Percentiles rank a stretch among this genome's conserved stretches.
Conservation (phyloP, 768 basidiomycete genomes). For the Phylloporus sp. region DNA sequence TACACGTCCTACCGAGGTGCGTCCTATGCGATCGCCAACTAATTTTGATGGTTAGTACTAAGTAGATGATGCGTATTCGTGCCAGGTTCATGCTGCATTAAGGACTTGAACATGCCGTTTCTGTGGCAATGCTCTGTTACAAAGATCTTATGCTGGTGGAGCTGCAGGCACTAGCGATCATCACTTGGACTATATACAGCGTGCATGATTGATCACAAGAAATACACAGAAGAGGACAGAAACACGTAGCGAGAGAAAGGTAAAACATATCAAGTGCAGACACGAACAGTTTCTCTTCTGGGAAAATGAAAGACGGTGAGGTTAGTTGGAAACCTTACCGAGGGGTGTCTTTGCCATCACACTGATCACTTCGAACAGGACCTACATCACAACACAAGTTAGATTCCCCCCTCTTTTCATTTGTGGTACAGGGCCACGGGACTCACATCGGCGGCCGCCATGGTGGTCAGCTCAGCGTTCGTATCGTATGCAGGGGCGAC, state of each 20-base stretch:
- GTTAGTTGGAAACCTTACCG: slow-evolving; percentile 46
- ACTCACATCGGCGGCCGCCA: slow-evolving; percentile 60
- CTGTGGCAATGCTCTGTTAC: too few species aligned
- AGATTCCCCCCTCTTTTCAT: not conserved
- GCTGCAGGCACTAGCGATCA: not conserved
- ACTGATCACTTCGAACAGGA: slow-evolving; percentile 70
- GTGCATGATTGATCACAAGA: too few species aligned
- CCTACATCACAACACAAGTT: slow-evolving; percentile 37
- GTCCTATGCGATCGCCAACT: too few species aligned
- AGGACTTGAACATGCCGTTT: too few species aligned
- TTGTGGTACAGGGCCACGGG: not conserved
- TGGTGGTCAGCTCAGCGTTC: slow-evolving; percentile 59
- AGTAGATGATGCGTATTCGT: too few species aligned
- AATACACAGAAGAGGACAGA: not conserved
- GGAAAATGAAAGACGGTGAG: too few species aligned
- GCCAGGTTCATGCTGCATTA: too few species aligned
- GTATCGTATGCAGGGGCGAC: slow-evolving; percentile 80
- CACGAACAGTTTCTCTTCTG: not conserved
- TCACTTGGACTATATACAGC: not conserved
- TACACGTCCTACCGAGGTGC: too few species aligned
- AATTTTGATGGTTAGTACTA: too few species aligned
- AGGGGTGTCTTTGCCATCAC: slow-evolving; percentile 79
- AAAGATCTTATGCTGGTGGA: too few species aligned
- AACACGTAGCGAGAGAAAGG: not conserved
- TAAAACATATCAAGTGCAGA: not conserved